These are phyloP conservation scores for Zalerion maritima DNA, from an alignment of 495 filamentous ascomycete species.

Conservation along the genomic window DNA sequence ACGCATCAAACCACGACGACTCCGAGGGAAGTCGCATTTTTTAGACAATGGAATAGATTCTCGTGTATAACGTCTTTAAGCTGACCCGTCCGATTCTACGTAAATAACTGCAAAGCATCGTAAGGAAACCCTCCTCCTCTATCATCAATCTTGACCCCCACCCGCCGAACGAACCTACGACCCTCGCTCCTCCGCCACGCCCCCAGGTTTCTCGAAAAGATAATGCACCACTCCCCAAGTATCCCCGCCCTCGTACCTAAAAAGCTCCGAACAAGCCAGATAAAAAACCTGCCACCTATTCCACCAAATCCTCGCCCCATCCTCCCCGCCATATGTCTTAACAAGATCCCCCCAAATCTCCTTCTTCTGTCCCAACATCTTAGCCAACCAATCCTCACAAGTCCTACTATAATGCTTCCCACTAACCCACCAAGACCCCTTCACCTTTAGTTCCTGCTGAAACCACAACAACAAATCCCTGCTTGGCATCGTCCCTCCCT, in stretches of 20 bases:
- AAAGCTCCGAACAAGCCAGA: slow-evolving; percentile 52
- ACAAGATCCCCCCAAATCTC: slow-evolving; percentile 43
- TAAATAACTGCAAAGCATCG: slow-evolving; percentile 5
- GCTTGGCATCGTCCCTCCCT: slow-evolving; percentile 52
- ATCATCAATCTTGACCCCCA: not conserved
- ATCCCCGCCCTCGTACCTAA: slow-evolving; percentile 44
- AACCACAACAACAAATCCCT: slow-evolving; percentile 52
- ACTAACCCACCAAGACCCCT: slow-evolving; percentile 50
- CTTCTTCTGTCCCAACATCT: slow-evolving; percentile 36
- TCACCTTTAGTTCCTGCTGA: slow-evolving; percentile 41
- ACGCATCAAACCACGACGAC: too few species aligned
- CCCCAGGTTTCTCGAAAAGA: slow-evolving; percentile 44
- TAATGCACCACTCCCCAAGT: slow-evolving; percentile 50
- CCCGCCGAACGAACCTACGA: slow-evolving; percentile 1
- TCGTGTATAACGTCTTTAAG: not conserved
- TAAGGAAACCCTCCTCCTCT: too few species aligned
- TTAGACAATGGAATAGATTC: not conserved
- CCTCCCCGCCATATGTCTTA: slow-evolving; percentile 44
- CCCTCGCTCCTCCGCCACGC: too few species aligned
- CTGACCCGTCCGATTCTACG: too few species aligned
- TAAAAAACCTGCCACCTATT: slow-evolving; percentile 57
- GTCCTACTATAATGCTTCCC: slow-evolving; percentile 51
- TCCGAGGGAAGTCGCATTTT: slow-evolving; percentile 1
- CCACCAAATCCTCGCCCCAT: slow-evolving; percentile 40
- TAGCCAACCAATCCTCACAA: slow-evolving; percentile 47